A percentile compares a stretch with the other conserved stretches of the same genome.
phyloP scores from a whole-genome alignment of 805 yeast species.

The Metschnikowia dekortorum region DNA sequence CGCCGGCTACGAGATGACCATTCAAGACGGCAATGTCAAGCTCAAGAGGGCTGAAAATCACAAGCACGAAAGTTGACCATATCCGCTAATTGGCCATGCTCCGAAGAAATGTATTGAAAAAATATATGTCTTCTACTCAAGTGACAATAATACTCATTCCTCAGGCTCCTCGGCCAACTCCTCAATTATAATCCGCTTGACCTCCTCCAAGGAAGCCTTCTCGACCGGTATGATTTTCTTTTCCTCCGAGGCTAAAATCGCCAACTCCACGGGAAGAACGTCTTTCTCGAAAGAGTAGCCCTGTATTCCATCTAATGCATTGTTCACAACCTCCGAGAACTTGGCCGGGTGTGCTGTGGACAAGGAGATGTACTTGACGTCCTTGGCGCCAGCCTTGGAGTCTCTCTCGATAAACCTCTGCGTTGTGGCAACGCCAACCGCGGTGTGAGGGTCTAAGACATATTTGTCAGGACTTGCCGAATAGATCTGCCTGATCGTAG shows the following conservation, averaged over 20 bases:
- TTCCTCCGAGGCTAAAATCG: conserved; percentile 61
- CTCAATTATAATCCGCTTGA: conserved; percentile 71
- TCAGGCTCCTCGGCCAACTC: conserved; percentile 42
- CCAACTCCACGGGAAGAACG: conserved; percentile 86
- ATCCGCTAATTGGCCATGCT: too few relatives aligned
- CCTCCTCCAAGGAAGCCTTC: conserved; percentile 65
- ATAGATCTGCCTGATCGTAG: conserved; percentile 71
- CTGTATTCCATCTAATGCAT: conserved; percentile 59
- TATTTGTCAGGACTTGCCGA: conserved; percentile 57
- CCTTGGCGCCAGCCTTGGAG: conserved; percentile 31
- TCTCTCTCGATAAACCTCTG: conserved; percentile 54
- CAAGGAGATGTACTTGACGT: conserved; percentile 61
- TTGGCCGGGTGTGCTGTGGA: conserved; percentile 99
- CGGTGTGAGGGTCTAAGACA: conserved; percentile 93
- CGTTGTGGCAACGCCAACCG: conserved; percentile 87
- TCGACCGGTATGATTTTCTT: conserved; percentile 72
- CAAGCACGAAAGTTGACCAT: background rate
- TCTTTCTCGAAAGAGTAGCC: conserved; percentile 83
- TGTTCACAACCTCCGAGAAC: conserved; percentile 91
- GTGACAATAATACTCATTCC: background rate
- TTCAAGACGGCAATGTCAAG: conserved; percentile 65
- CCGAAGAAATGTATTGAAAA: background rate
- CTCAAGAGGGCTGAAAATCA: conserved; percentile 33
- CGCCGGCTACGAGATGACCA: conserved; percentile 74
- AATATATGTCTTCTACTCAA: background rate